Evolutionary conservation across 768 basidiomycete genomes (phyloP).

Genomic region (Lactarius hatsudake): DNA sequence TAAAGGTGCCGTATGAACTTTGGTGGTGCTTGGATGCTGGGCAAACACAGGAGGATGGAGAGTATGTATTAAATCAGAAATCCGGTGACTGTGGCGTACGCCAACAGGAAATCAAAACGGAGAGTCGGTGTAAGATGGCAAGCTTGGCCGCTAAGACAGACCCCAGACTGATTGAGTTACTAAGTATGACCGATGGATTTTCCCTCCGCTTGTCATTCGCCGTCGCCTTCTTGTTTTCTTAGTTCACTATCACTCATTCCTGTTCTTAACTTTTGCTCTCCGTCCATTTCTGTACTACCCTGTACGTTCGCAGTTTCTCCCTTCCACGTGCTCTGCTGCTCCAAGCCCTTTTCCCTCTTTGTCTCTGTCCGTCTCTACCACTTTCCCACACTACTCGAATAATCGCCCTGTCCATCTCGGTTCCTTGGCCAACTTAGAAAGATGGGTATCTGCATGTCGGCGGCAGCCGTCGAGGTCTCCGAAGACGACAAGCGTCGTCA

Average conservation of each 20-base stretch:
- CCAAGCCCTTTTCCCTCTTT: background rate
- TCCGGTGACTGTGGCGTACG: too few species aligned
- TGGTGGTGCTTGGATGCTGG: background rate
- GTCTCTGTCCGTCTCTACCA: background rate
- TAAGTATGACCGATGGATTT: background rate
- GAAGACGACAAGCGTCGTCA: slow-evolving; percentile 69
- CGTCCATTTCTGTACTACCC: background rate
- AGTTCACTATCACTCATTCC: slow-evolving; percentile 1
- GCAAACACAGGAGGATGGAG: background rate
- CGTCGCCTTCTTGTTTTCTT: slow-evolving; percentile 7
- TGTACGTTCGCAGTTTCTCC: slow-evolving; percentile 1
- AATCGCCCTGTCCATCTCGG: slow-evolving; percentile 4
- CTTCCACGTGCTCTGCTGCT: background rate
- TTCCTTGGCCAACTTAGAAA: background rate
- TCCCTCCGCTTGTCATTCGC: slow-evolving; percentile 6
- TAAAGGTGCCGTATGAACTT: background rate
- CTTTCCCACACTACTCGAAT: slow-evolving; percentile 1
- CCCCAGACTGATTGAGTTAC: background rate
- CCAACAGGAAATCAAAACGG: background rate
- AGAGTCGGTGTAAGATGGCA: background rate
- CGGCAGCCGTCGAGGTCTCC: slow-evolving; percentile 70
- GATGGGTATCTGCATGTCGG: slow-evolving; percentile 29
- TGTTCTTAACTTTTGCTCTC: background rate
- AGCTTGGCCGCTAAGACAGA: background rate
- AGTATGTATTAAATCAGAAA: too few species aligned